Base-by-base conservation (phyloP, 2,329 filamentous ascomycete species). In the Monilinia laxa region DNA sequence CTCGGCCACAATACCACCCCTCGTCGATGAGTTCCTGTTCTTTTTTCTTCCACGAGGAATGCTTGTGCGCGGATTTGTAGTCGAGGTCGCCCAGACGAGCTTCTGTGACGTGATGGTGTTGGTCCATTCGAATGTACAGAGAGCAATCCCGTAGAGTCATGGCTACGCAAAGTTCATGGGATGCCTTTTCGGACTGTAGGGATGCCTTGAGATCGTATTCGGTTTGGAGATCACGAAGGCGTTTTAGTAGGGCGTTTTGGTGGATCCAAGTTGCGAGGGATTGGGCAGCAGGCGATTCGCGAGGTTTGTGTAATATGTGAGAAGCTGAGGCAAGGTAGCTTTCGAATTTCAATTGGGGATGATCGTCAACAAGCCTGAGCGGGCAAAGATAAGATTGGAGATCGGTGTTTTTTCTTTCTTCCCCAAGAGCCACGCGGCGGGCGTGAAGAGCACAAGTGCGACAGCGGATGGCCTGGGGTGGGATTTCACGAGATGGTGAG, bases 61-160 rank as follows among this genome's bases (percentile, higher is more conserved):
- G 81, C 76, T 94, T 93, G 0, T 79, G 79, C 11, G 84, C 82
- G 66, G 88, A 88, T 79, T 95, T 95, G 73, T 90, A 83, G 77
- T 95, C 91, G 54, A 94, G 82, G 74, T 95, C 91, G 1, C 89
- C 90, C 12, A 95, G 82, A 64, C 89, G 85, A 54, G 86, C 82
- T 65, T 85, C 81, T 9, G 87, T 64, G 9, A 72, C 69, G 10
- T 70, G 71, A 54, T 77, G 14, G 10, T 68, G 64, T 16, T 56
- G 69, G 3, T 77, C 77, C 66, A 92, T 83, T 73, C 86, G 85
- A 52, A 92, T 80, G 74, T 89, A 93, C 72, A 91, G 84, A 4
- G 90, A 91, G 76, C 91, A 93, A 79, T 95, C 91, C 60, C 91
- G 82, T 70, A 95, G 77, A 4, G 91, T 93, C 91, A 94, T 94